A percentile compares a stretch with the other conserved stretches of the same genome.
phyloP scores from a whole-genome alignment of 768 basidiomycete species.

The Leccinum variicolor region DNA sequence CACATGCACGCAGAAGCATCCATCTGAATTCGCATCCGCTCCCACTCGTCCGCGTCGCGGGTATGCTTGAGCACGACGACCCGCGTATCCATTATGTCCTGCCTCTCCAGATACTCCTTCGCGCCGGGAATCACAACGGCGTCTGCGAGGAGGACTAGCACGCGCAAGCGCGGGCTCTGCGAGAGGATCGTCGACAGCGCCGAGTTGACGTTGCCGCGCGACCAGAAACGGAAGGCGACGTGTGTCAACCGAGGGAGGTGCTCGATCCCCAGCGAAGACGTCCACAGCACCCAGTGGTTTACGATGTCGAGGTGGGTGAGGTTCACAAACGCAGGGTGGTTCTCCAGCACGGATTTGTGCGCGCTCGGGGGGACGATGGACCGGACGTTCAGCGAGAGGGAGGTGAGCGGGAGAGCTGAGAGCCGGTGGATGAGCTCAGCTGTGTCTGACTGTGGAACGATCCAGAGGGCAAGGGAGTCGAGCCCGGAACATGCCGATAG shows the following conservation, averaged over 20 bases:
- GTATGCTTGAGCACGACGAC: slow-evolving; percentile 15
- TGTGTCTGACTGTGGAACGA: neutral
- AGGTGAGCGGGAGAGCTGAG: slow-evolving; percentile 12
- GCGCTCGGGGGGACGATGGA: neutral
- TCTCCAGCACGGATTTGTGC: neutral
- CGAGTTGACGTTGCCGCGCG: slow-evolving; percentile 4
- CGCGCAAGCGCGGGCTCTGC: slow-evolving; percentile 2
- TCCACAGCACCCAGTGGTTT: slow-evolving; percentile 20
- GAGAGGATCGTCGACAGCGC: slow-evolving; percentile 5
- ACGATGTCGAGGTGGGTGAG: slow-evolving; percentile 21
- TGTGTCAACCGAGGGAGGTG: slow-evolving; percentile 10
- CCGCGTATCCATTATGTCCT: slow-evolving; percentile 6
- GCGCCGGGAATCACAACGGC: neutral
- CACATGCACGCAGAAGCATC: neutral
- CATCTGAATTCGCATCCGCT: neutral
- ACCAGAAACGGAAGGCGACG: slow-evolving; percentile 16
- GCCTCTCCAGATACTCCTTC: slow-evolving; percentile 8
- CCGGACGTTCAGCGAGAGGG: slow-evolving; percentile 14
- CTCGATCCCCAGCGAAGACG: slow-evolving; percentile 16
- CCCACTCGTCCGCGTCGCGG: slow-evolving; percentile 3
- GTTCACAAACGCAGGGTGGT: slow-evolving; percentile 10
- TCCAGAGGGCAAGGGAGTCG: slow-evolving; percentile 18
- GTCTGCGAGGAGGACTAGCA: slow-evolving; percentile 11
- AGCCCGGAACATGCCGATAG: slow-evolving; percentile 10
- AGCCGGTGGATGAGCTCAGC: neutral